Base-by-base conservation (phyloP, 192 early-diverging fungal genomes). In the Gonapodya prolifera region DNA sequence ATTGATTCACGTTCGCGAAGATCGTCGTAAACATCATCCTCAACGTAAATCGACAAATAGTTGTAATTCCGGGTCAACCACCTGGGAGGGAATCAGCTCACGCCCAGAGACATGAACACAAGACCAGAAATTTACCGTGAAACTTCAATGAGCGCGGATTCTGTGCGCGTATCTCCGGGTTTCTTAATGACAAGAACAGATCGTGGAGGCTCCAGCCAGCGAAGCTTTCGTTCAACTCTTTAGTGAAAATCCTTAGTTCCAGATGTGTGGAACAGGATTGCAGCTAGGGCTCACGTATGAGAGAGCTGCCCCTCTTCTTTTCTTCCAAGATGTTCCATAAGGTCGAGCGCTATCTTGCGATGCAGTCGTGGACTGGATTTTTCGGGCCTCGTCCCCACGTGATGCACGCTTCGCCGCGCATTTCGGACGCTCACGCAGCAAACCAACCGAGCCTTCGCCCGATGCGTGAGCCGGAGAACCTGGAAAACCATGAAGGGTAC, bases 101-200 rank as follows among this genome's bases (percentile, higher is more conserved):
- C 17, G 17, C 1, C 30, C 1, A 69, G 61, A 80, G 16, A 75
- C n/a, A n/a, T 77, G 23, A 2, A 35, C 33, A 76, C 31, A 45
- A 28, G 30, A 70, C 1, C 0, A 35, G 75, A 76, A 34, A 1
- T 32, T 69, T 82, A 90, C 90, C 76, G 83, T 70, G 84, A 83
- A 23, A 95, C 86, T 33, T 91, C 86, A 23, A 88, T 75, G 30
- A 96, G 81, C 17, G 94, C 89, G 2, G 78, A 80, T 71, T 91
- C 87, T 0, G 92, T 94, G 35, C 81, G 78, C 29, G 81, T 78
- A 78, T 92, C 92, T 69, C 90, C 80, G 30, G 90, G 91, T 82
- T 96, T 96, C 78, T 92, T 94, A 70, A 95, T 84, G 69, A 96
- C 87, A 30, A 96, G 83, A 13, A 94, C 88, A 0, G 85, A 92